Base-by-base conservation (phyloP, 805 yeast species). In the Kluyveromyces nonfermentans region DNA sequence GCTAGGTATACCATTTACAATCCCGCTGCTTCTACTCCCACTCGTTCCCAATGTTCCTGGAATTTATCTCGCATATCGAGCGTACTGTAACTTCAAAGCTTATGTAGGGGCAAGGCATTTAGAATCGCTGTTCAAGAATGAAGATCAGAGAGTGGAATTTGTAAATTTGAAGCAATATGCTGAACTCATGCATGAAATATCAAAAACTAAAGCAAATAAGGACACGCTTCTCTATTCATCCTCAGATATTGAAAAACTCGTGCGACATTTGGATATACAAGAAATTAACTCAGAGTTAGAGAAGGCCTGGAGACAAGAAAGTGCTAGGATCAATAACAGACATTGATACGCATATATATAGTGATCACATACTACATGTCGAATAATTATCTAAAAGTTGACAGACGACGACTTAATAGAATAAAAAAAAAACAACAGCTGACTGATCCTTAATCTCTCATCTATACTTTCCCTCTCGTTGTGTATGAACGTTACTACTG, bases 21-120 rank as follows among this genome's bases (percentile, higher is more conserved):
- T 86, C 2, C 97, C 97, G 2, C 60, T 89, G 35, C 88, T 86
- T 0, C 53, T 87, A 35, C 57, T 90, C 0, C 97, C 97, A 0
- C 70, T 89, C n/a, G 60, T 88, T 3, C 97, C 97, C 17, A 89
- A 89, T 54, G 75, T 89, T 17, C 97, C 97, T 0, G 96, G 96
- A 0, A 83, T 90, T 56, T 90, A 87, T 55, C 63, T 89, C 35
- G 71, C 83, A 2, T 89, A 83, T 59, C 71, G 97, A 48, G 71
- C 83, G 16, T 89, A 87, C 65, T 86, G 96, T 59, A 86, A 90
- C 60, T 72, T 80, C 57, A 83, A 82, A 53, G 96, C 96, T 0
- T 68, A 73, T 48, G 60, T 75, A 35, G 96, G 96, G 0, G 83
- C 85, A 5, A 68, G 71, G 49, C 93, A 86, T 57, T 63, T 89